Base-by-base conservation (phyloP, 1,284 basidiomycete species). In the Cryptococcus sp. region DNA sequence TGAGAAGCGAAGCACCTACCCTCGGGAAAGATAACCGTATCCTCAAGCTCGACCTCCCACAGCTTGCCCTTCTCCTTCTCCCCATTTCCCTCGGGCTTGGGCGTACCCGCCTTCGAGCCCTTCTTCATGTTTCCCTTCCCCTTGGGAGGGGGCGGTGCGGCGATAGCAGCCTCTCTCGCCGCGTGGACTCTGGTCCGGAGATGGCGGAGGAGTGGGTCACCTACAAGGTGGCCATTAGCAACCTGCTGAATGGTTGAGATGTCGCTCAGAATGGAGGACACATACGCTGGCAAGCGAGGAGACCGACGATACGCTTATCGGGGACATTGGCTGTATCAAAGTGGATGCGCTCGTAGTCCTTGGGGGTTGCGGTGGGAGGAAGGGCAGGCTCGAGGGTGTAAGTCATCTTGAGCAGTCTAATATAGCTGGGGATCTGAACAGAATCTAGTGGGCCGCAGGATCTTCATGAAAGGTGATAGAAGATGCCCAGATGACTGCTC, bases 21-120 rank as follows among this genome's bases (percentile, higher is more conserved):
- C 77, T 93, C 91, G 0, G 91, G 91, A 68, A 93, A 93, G 45
- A 91, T 82, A n/a, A 90, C 81, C 1, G 89, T 91, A 72, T 93
- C 91, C 58, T 87, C 84, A 40, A 89, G 77, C 61, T 87, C 80
- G 4, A 93, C 78, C 62, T 79, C 74, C 70, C 71, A 78, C 21
- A 78, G 51, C 51, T 62, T 63, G 2, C 69, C 69, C 13, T 62
- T 53, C 28, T 47, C 46, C 16, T 23, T 28, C 9, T 51, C 38
- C 16, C 13, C 21, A 9, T 33, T 55, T 3, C 40, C 46, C 5
- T 24, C 53, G 13, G 49, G 47, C 3, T 40, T 28, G 3, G 56
- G 55, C 15, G 28, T 33, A 12, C 42, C 53, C 5, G 45, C 43
- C 1, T 49, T 59, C 2, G 55, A 42, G 16, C 15, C 55, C 23